phyloP scores from a whole-genome alignment of 495 filamentous ascomycete species.

The Talaromyces stipitatus region DNA sequence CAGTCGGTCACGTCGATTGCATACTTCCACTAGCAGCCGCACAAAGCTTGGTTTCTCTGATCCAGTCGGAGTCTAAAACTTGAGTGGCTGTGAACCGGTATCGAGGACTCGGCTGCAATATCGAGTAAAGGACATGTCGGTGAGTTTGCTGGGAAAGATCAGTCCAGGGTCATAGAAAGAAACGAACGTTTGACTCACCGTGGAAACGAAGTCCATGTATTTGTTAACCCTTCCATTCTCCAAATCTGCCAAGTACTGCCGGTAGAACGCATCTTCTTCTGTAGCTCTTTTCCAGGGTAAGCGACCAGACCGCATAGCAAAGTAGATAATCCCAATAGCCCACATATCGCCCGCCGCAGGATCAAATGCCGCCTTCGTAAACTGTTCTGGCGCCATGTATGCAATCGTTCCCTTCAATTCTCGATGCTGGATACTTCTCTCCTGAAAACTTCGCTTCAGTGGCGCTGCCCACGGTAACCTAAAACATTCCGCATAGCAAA shows the following conservation, averaged over 20 bases:
- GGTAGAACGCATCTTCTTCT: neutral
- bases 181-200: neutral
- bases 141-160: conserved; percentile 45
- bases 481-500: conserved; percentile 1
- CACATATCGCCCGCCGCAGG: conserved; percentile 13
- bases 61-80: neutral
- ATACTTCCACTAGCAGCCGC: neutral
- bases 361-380: conserved; percentile 3
- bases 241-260: neutral
- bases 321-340: conserved; percentile 15
- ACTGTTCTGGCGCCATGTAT: conserved; percentile 11
- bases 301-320: conserved; percentile 9
- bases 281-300: conserved; percentile 12
- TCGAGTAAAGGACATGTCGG: neutral
- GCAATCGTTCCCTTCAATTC: conserved; percentile 6
- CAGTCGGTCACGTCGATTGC: neutral
- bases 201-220: neutral
- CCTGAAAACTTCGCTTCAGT: neutral
- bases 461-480: neutral
- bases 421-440: neutral
- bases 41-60: neutral
- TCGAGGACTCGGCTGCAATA: neutral
- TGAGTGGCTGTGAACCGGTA: neutral
- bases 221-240: neutral
- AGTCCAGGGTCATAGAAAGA: neutral